Conservation (phyloP, 2,329 filamentous ascomycete genomes). For the Claviceps maximensis region DNA sequence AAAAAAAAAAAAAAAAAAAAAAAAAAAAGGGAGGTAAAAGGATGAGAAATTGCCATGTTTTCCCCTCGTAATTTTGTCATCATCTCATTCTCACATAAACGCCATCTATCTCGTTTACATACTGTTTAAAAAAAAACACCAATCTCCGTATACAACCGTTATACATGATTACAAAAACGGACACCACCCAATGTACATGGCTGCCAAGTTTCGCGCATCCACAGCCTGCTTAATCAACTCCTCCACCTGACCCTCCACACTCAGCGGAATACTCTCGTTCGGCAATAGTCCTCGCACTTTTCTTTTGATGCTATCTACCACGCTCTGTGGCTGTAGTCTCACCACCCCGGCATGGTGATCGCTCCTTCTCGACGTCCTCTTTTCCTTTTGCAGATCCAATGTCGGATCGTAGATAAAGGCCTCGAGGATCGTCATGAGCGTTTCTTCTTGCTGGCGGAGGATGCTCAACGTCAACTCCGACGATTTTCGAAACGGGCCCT, state of each 20-base stretch:
- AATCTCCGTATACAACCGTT: no score
- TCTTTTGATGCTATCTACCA: conserved; percentile 75
- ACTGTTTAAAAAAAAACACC: no score
- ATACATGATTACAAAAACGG: conserved; percentile 40
- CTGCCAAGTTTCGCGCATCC: conserved; percentile 63
- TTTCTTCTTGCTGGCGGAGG: conserved; percentile 84
- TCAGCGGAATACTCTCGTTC: conserved; percentile 81
- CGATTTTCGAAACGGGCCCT: conserved; percentile 82
- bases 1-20: no score
- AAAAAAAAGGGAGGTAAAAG: no score
- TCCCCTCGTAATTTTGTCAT: no score
- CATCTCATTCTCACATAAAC: no score
- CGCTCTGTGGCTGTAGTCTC: conserved; percentile 50
- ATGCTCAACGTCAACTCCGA: conserved; percentile 79
- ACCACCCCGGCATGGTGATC: conserved; percentile 24
- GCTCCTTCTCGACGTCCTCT: conserved; percentile 25
- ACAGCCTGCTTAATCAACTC: conserved; percentile 82
- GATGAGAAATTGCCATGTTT: no score
- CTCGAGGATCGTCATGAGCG: conserved; percentile 92
- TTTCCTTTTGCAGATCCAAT: conserved; percentile 71
- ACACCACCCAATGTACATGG: conserved; percentile 96
- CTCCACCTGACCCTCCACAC: conserved; percentile 95
- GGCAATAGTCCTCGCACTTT: conserved; percentile 77
- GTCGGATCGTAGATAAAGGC: conserved; percentile 96
- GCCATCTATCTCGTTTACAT: no score